A percentile compares a stretch with the other conserved stretches of the same genome.
Conservation (phyloP, 2,329 filamentous ascomycete species). For the Aureobasidium subglaciale region DNA sequence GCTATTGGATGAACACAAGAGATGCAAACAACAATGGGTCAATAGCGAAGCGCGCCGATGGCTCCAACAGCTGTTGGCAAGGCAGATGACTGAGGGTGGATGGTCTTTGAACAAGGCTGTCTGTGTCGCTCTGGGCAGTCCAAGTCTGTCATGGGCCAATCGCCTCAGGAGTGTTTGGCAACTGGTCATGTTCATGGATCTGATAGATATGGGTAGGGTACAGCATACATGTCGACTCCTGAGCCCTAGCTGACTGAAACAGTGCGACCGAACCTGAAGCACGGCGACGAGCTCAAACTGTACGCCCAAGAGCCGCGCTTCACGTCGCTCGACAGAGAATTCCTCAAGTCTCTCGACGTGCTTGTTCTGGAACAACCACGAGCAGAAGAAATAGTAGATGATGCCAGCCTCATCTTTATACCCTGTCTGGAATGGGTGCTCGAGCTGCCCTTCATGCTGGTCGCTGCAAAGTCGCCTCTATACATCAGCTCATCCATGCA, state of each 20-base stretch:
- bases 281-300: conserved; percentile 15
- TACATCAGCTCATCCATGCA: conserved; percentile 15
- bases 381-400: conserved; percentile 3
- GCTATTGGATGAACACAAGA: conserved; percentile 9
- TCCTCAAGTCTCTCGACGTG: conserved; percentile 21
- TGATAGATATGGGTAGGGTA: conserved; percentile 17
- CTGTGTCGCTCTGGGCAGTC: conserved; percentile 26
- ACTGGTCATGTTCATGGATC: conserved; percentile 26
- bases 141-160: conserved; percentile 25
- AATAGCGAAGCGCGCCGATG: background rate
- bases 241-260: background rate
- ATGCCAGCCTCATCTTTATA: conserved; percentile 14
- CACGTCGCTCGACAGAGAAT: conserved; percentile 23
- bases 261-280: background rate
- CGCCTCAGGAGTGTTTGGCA: conserved; percentile 27
- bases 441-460: conserved; percentile 12
- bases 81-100: conserved; percentile 18
- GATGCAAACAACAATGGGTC: conserved; percentile 2
- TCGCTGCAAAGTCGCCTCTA: conserved; percentile 4
- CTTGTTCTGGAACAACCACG: conserved; percentile 17
- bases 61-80: background rate
- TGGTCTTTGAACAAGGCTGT: conserved; percentile 24
- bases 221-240: background rate
- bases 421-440: conserved; percentile 14
- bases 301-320: conserved; percentile 27